Percentiles rank a stretch among this genome's conserved stretches.
phyloP scores from a whole-genome alignment of 345 rosid species.

The Lumnitzera racemosa region DNA sequence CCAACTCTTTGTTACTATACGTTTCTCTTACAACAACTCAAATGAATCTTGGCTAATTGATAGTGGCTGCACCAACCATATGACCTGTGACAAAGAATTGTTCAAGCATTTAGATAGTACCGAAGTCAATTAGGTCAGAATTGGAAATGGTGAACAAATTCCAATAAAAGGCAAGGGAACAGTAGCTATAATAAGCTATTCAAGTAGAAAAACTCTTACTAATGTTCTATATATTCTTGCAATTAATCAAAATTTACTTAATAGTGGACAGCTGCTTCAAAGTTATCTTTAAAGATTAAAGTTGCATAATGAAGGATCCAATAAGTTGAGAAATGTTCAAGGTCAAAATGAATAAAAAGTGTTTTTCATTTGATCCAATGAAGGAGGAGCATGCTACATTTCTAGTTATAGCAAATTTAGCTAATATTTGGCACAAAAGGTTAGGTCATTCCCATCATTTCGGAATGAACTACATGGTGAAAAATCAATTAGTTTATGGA shows the following conservation, averaged over 20 bases:
- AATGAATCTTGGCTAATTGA: slow-evolving; percentile 2
- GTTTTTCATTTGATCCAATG: slow-evolving; percentile 23
- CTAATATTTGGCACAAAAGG: too few relatives aligned
- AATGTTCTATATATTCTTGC: slow-evolving; percentile 8
- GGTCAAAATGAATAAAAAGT: slow-evolving; percentile 11
- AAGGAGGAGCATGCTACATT: background rate
- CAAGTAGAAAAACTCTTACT: background rate
- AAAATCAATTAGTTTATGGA: too few relatives aligned
- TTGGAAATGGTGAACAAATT: background rate
- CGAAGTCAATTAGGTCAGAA: background rate
- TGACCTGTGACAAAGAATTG: background rate
- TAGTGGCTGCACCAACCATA: slow-evolving; percentile 7
- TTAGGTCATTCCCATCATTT: too few relatives aligned
- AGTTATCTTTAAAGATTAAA: slow-evolving; percentile 3
- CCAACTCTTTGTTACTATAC: background rate
- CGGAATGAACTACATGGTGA: too few relatives aligned
- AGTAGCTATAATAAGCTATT: background rate
- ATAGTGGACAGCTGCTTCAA: slow-evolving; percentile 4
- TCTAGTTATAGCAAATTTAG: too few relatives aligned
- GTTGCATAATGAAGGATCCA: slow-evolving; percentile 1
- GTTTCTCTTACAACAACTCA: background rate
- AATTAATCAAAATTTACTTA: slow-evolving; percentile 10
- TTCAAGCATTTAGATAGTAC: background rate
- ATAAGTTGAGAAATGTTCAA: background rate
- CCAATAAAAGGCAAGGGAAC: background rate